Percentiles rank a stretch among this genome's conserved stretches.
phyloP scores from a whole-genome alignment of 2,329 filamentous ascomycete species.

The Alternaria sp. region DNA sequence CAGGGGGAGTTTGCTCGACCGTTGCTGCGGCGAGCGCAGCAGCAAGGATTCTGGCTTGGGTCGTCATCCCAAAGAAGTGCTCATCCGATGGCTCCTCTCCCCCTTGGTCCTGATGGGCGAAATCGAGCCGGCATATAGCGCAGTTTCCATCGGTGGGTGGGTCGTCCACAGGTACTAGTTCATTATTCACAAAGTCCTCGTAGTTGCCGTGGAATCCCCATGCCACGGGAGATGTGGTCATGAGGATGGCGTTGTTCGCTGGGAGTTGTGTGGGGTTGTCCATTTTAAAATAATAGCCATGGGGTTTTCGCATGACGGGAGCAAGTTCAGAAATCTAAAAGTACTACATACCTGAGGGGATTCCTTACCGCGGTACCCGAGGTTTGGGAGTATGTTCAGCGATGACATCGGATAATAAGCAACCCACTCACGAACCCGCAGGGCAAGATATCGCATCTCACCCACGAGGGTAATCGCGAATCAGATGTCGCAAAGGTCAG shows the following conservation, averaged over 20 bases:
- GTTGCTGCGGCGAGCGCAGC: neutral
- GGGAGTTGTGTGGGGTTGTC: neutral
- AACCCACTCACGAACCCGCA: neutral
- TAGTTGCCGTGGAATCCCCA: neutral
- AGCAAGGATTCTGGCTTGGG: neutral
- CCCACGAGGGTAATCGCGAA: rapidly evolving
- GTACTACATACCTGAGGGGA: neutral
- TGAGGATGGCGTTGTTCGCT: neutral
- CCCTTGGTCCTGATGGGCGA: neutral
- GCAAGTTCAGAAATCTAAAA: neutral
- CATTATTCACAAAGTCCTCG: neutral
- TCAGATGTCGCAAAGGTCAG: neutral
- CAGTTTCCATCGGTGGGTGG: neutral
- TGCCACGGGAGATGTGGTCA: neutral
- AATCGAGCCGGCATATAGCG: neutral
- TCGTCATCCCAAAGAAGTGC: neutral
- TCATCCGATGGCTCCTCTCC: neutral
- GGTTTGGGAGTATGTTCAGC: neutral
- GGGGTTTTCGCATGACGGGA: neutral
- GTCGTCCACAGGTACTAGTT: neutral
- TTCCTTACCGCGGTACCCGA: neutral
- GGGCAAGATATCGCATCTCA: neutral
- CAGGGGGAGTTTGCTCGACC: neutral
- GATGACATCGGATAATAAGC: neutral
- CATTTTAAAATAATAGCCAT: neutral